These are phyloP conservation scores for Volvox reticuliferus DNA, from an alignment of 139 green algal species.

Conservation along the genomic window DNA sequence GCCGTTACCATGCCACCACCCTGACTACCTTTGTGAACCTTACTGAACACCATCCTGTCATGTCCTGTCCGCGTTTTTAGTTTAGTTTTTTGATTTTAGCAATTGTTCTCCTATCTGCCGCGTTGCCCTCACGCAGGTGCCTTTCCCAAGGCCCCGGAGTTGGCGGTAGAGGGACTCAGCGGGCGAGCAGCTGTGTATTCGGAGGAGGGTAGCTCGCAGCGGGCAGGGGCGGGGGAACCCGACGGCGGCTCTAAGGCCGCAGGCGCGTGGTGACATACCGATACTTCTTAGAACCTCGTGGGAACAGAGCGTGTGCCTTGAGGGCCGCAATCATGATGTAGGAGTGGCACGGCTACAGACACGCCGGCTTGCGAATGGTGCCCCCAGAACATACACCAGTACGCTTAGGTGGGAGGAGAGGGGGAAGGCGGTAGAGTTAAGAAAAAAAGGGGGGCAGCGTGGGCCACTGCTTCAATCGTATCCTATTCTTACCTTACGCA, in stretches of 20 bases:
- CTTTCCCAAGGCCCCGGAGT: not conserved
- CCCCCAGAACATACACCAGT: not conserved
- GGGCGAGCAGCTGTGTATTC: conserved; percentile 41
- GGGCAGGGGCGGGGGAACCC: no score
- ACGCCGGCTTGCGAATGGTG: not conserved
- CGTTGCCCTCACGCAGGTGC: conserved; percentile 29
- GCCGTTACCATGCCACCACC: not conserved
- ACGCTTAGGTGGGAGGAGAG: not conserved
- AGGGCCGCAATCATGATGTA: not conserved
- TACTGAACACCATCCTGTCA: not conserved
- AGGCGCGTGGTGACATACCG: not conserved
- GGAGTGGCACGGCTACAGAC: not conserved
- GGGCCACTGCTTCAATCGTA: no score
- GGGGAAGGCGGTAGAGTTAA: not conserved
- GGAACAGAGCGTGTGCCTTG: not conserved
- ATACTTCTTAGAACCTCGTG: not conserved
- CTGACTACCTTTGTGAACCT: not conserved
- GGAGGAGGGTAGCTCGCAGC: not conserved
- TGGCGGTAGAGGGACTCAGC: conserved; percentile 41
- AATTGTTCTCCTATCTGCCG: not conserved
- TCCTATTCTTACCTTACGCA: no score
- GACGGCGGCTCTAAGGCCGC: no score
- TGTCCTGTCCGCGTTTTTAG: not conserved
- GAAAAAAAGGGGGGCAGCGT: no score
- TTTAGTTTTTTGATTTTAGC: not conserved